Conservation (phyloP, 1,139 yeast genomes). For the Sugiyamaella castrensis region DNA sequence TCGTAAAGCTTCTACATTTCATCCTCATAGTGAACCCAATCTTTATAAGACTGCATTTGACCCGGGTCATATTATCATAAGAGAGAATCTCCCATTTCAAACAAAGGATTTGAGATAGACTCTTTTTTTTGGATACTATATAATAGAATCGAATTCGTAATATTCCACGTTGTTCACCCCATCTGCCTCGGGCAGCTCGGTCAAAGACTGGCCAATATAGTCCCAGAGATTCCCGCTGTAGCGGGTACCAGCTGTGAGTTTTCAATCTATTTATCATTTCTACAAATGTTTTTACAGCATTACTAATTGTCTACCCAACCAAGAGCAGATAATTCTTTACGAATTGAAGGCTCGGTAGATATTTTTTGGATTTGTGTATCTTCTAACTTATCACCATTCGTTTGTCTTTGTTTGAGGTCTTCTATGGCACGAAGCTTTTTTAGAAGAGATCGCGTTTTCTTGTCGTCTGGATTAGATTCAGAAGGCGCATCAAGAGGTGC, state of each 20-base stretch:
- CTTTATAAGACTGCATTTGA: slow-evolving; percentile 47
- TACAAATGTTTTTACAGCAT: slow-evolving; percentile 4
- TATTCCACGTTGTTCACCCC: no score
- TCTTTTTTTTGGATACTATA: background rate
- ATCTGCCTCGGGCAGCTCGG: background rate
- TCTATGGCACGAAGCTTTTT: slow-evolving; percentile 95
- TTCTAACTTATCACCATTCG: slow-evolving; percentile 79
- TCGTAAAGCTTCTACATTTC: slow-evolving; percentile 45
- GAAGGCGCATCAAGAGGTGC: slow-evolving; percentile 29
- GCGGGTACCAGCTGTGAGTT: no score
- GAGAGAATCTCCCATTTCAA: slow-evolving; percentile 45
- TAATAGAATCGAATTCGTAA: no score
- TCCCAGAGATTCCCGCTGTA: no score
- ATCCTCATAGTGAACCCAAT: slow-evolving; percentile 52
- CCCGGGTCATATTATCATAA: slow-evolving; percentile 51
- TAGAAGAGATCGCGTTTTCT: slow-evolving; percentile 82
- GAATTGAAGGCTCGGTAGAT: slow-evolving; percentile 75
- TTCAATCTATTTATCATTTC: background rate
- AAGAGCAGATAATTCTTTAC: slow-evolving; percentile 64
- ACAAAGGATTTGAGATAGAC: slow-evolving; percentile 43
- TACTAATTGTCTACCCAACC: slow-evolving; percentile 55
- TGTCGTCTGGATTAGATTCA: slow-evolving; percentile 60
- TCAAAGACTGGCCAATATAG: no score
- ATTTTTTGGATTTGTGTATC: slow-evolving; percentile 92
- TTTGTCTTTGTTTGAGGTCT: slow-evolving; percentile 79